Evolutionary conservation across 495 filamentous ascomycete genomes (phyloP).

Genomic region (Hypoxylon cercidicola): DNA sequence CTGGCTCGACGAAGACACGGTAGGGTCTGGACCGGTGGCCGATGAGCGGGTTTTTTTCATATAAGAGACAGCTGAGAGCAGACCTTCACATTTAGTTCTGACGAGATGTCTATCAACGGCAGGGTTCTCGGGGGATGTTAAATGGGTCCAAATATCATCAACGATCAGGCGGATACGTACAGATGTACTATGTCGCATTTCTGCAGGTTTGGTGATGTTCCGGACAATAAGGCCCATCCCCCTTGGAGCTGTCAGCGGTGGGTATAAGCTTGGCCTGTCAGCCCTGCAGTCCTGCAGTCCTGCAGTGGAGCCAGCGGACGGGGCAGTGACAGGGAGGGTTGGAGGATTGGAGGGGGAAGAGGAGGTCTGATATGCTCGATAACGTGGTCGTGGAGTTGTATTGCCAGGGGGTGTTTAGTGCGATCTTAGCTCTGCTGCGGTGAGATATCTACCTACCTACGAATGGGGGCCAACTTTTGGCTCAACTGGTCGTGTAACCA

Average conservation of each 20-base stretch:
- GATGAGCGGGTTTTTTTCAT: conserved; percentile 34
- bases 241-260: conserved; percentile 32
- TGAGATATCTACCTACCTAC: conserved; percentile 15
- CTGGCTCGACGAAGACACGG: conserved; percentile 16
- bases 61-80: conserved; percentile 24
- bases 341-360: conserved; percentile 7
- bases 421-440: conserved; percentile 23
- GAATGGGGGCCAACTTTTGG: conserved; percentile 26
- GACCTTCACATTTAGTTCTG: conserved; percentile 44
- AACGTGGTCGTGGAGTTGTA: conserved; percentile 13
- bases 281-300: conserved; percentile 23
- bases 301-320: conserved; percentile 14
- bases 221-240: conserved; percentile 21
- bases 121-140: conserved; percentile 35
- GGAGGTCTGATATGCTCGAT: conserved; percentile 33
- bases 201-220: conserved; percentile 7
- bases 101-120: conserved; percentile 30
- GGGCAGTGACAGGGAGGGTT: conserved; percentile 7
- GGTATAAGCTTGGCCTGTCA: conserved; percentile 28
- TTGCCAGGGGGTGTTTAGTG: conserved; percentile 2
- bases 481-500: conserved; percentile 24
- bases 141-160: conserved; percentile 32
- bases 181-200: conserved; percentile 16
- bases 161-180: conserved; percentile 28
- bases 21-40: conserved; percentile 10